Evolutionary conservation across 2,329 filamentous ascomycete species (phyloP).

Genomic region (Claviceps sp.): DNA sequence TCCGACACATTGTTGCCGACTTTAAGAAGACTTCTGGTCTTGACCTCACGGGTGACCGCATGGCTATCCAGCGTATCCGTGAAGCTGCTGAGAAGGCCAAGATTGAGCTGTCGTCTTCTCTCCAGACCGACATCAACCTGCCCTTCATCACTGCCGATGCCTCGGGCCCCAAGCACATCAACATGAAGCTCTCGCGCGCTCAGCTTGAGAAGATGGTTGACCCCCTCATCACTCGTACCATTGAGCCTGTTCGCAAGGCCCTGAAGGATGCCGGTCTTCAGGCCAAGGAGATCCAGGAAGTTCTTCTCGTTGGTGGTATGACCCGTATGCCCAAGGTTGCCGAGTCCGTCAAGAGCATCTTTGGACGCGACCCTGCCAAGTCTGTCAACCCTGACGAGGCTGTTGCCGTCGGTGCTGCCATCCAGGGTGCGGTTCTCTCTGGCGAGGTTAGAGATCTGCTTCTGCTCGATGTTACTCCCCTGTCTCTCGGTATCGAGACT

Average conservation of each 20-base stretch:
- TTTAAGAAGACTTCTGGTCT: slow-evolving; percentile 95
- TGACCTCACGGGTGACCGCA: slow-evolving; percentile 82
- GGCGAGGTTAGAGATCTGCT: slow-evolving; percentile 95
- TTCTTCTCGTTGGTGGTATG: slow-evolving; percentile 97
- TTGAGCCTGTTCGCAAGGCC: slow-evolving; percentile 91
- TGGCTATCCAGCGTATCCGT: slow-evolving; percentile 98
- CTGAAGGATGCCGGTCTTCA: slow-evolving; percentile 88
- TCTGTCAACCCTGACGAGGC: slow-evolving; percentile 98
- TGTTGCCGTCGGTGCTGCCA: slow-evolving; percentile 92
- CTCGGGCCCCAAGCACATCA: slow-evolving; percentile 96
- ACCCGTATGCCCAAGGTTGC: slow-evolving; percentile 98
- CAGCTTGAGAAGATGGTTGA: slow-evolving; percentile 92
- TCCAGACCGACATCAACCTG: slow-evolving; percentile 95
- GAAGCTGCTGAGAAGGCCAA: slow-evolving; percentile 98
- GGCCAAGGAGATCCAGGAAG: slow-evolving; percentile 91
- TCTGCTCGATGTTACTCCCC: slow-evolving; percentile 86
- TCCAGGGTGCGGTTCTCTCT: slow-evolving; percentile 91
- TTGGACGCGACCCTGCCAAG: slow-evolving; percentile 92
- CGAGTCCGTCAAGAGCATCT: slow-evolving; percentile 92
- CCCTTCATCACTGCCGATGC: slow-evolving; percentile 97
- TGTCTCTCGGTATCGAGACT: slow-evolving; percentile 97
- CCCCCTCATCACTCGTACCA: slow-evolving; percentile 70
- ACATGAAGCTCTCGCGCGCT: slow-evolving; percentile 80
- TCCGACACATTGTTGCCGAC: slow-evolving; percentile 82
- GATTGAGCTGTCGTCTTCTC: slow-evolving; percentile 92